Conservation (phyloP, 164 flowering plant genomes). For the Chloranthus sessilifolius region DNA sequence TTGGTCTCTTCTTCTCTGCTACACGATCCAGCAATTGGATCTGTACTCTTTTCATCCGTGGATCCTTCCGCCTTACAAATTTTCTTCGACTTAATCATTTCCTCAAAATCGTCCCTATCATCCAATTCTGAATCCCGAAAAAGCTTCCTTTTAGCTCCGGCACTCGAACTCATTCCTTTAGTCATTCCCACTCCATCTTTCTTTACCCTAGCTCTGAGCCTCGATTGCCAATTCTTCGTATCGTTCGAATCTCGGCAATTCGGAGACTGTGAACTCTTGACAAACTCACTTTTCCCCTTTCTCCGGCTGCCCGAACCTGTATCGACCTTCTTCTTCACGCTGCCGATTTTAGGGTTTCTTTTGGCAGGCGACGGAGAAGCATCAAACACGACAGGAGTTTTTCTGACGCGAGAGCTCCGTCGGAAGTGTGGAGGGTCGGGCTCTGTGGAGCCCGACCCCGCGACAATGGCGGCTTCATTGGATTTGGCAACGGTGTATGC, state of each 20-base stretch:
- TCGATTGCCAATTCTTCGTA: slow-evolving; percentile 40
- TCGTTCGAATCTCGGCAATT: slow-evolving; percentile 29
- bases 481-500: slow-evolving; percentile 28
- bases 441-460: slow-evolving; percentile 14
- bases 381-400: slow-evolving; percentile 56
- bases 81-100: slow-evolving; percentile 26
- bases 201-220: slow-evolving; percentile 62
- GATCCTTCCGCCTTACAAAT: slow-evolving; percentile 24
- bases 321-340: slow-evolving; percentile 7
- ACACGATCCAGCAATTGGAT: slow-evolving; percentile 17
- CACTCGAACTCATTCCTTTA: slow-evolving; percentile 17
- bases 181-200: slow-evolving; percentile 11
- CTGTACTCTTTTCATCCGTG: slow-evolving; percentile 9
- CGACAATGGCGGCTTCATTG: slow-evolving; percentile 21
- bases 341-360: slow-evolving; percentile 32
- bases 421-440: slow-evolving; percentile 32
- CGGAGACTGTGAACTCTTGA: slow-evolving; percentile 10
- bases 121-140: slow-evolving; percentile 36
- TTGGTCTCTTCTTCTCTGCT: slow-evolving; percentile 1
- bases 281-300: slow-evolving; percentile 8
- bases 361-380: slow-evolving; percentile 55
- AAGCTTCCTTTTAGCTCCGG: slow-evolving; percentile 51
- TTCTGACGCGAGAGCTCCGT: slow-evolving; percentile 69
- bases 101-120: slow-evolving; percentile 22
- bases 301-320: slow-evolving; percentile 10